Evolutionary conservation across 768 basidiomycete species (phyloP), one percentile per base, ranked within the genome.

Genomic region (Boletus vermiculosoides): DNA sequence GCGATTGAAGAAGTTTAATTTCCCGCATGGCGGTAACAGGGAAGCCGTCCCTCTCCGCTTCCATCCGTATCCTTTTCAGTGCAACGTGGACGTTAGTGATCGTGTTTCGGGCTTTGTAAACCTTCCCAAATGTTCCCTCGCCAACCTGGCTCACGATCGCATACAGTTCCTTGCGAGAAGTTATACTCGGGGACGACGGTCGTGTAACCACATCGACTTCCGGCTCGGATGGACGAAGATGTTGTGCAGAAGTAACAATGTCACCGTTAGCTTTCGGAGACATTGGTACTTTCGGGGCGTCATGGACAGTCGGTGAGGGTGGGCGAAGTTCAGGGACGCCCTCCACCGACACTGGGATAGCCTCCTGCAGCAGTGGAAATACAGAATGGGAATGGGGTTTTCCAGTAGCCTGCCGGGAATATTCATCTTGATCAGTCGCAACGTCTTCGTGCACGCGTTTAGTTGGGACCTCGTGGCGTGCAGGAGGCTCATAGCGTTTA

Each of bases 21-120:
- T 99, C 97, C 48, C 97, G 84, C 89, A 98, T 96, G 1, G 97
- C 94, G 30, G 97, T 99, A 8, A 99, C 93, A 15, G 97, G 97
- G 72, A 99, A 99, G 0, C 97, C 97, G 69, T 99, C 97, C 66
- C 84, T 86, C 74, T 99, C 97, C 6, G 90, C 83, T 71, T 99
- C 97, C 95, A 99, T 97, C 42, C 95, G 83, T 67, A 99, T 98
- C 52, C 94, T 84, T 78, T 99, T 99, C 61, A 99, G 74, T 18
- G 97, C 97, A 39, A 98, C 94, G 59, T 87, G 77, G 13, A 80
- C 70, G 37, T 85, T 87, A n/a, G 84, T 88, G 47, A 87, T 77
- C 11, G 82, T 85, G 62, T 96, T 94, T 57, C 85, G 82, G 4
- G 96, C 96, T 73, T 99, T 99, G 77, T 97, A 90, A 1, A 99